phyloP scores from a whole-genome alignment of 2,329 filamentous ascomycete genomes.

The Coniochaeta sp. region DNA sequence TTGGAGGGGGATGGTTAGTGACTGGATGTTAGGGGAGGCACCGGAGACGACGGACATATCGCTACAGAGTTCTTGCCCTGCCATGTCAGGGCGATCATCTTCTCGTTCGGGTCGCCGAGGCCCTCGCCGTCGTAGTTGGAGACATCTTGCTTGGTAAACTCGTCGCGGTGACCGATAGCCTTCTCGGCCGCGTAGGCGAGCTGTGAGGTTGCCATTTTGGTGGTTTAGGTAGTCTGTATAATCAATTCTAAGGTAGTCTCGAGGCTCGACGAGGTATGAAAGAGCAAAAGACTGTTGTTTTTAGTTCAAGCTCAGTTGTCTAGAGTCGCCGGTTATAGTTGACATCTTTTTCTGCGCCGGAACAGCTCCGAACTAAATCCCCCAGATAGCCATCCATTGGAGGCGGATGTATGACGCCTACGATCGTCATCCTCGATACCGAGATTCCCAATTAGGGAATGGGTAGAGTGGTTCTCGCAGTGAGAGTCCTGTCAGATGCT shows the following conservation, averaged over 20 bases:
- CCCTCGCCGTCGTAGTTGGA: slow-evolving; percentile 40
- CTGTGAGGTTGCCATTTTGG: slow-evolving; percentile 50
- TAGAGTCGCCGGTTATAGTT: background rate
- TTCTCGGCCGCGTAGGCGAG: slow-evolving; percentile 62
- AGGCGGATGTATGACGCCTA: slow-evolving; percentile 1
- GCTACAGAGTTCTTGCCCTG: slow-evolving; percentile 73
- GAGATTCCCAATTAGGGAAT: background rate
- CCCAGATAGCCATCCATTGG: background rate
- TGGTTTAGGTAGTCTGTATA: background rate
- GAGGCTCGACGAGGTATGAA: too few relatives aligned
- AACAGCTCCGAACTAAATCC: background rate
- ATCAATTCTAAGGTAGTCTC: too few relatives aligned
- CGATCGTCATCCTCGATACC: background rate
- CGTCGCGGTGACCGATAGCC: slow-evolving; percentile 58
- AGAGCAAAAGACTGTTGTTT: too few relatives aligned
- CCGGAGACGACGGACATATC: slow-evolving; percentile 37
- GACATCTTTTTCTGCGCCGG: background rate
- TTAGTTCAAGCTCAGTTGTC: background rate
- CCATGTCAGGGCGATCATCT: slow-evolving; percentile 78
- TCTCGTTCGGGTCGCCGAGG: slow-evolving; percentile 42
- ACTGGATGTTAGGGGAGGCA: background rate
- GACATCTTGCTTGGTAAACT: slow-evolving; percentile 62
- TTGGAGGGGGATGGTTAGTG: background rate
- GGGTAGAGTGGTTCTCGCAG: too few relatives aligned
- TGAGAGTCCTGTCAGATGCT: background rate